A percentile compares a stretch with the other conserved stretches of the same genome.
Conservation (phyloP, 2,329 filamentous ascomycete genomes). For the Colletotrichum zoysiae region DNA sequence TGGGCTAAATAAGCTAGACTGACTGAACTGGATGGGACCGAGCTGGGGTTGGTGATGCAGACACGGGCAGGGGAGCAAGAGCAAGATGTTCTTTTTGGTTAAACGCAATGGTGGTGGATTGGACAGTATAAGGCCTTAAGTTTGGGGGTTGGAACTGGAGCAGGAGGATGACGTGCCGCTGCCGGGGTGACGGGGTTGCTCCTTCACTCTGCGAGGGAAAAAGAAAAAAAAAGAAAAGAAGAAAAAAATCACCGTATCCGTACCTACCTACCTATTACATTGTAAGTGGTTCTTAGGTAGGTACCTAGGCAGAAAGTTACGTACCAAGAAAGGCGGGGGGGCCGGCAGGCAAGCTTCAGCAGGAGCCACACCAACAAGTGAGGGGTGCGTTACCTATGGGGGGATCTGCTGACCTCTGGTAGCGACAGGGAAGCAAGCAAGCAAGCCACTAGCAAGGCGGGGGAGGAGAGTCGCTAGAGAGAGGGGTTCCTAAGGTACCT, state of each 20-base stretch:
- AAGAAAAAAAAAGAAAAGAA: too few species aligned
- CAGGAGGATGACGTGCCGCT: slow-evolving; percentile 39
- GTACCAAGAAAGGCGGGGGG: neutral
- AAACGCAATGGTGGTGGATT: neutral
- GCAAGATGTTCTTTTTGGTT: slow-evolving; percentile 9
- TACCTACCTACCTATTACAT: neutral
- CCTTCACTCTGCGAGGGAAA: neutral
- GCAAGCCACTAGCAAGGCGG: slow-evolving; percentile 15
- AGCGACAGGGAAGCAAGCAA: neutral
- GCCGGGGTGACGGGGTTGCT: slow-evolving; percentile 31
- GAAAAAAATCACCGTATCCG: neutral
- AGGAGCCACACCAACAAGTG: neutral
- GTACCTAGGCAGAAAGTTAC: too few species aligned
- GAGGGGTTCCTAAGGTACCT: neutral
- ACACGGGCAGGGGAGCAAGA: neutral
- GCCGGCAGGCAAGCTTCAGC: neutral
- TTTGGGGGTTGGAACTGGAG: slow-evolving; percentile 4
- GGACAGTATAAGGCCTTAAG: neutral
- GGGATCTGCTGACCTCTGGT: slow-evolving; percentile 12
- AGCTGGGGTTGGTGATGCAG: slow-evolving; percentile 13
- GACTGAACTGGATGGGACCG: neutral
- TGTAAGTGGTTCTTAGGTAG: neutral
- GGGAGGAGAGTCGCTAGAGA: slow-evolving; percentile 24
- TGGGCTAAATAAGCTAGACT: neutral
- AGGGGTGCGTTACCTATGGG: slow-evolving; percentile 20